Base-by-base conservation (phyloP, 2,329 filamentous ascomycete species). In the Bipolaris victoriae region DNA sequence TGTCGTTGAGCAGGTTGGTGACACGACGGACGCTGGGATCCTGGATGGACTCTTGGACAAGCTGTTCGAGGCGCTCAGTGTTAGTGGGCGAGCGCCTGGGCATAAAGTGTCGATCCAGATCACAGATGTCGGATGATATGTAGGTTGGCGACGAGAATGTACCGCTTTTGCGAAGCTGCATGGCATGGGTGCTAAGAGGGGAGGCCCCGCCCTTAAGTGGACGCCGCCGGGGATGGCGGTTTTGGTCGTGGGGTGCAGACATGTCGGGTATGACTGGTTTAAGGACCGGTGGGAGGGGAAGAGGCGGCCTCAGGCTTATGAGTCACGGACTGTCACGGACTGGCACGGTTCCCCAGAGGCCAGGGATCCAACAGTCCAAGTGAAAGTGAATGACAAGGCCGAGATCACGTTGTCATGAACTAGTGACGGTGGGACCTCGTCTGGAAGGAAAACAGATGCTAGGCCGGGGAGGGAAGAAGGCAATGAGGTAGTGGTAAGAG, bases 11-110 rank as follows among this genome's bases (percentile, higher is more conserved):
- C 16, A 82, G 62, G 59, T 80, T 76, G 53, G 74, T 73, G 49
- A 80, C 76, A 55, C 79, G 78, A 62, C 75, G 77, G 62, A 81
- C 76, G 47, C 77, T 78, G 44, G 79, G 69, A 55, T 80, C 78
- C 52, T 79, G 72, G 54, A 82, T 78, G 49, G 78, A 67, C 51
- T 80, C 78, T 55, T 79, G 72, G 55, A 82, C 71, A 40, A 83
- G 75, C 53, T 81, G 78, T 67, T 82, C 80, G 18, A 82, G 76
- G 52, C 76, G 74, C 69, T 82, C 78, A 20, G 79, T 77, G 63
- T 76, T 80, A 57, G 81, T 83, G 5, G 78, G 75, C n/a, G 80
- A 82, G 47, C 81, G 80, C 53, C 73, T 72, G 43, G 79, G 77
- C 76, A 80, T 78, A 65, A 74, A 77, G 54, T 69, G 75, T 40